These are phyloP conservation scores for Hippophae rhamnoides DNA, from an alignment of 306 rosid species.

Conservation along the genomic window DNA sequence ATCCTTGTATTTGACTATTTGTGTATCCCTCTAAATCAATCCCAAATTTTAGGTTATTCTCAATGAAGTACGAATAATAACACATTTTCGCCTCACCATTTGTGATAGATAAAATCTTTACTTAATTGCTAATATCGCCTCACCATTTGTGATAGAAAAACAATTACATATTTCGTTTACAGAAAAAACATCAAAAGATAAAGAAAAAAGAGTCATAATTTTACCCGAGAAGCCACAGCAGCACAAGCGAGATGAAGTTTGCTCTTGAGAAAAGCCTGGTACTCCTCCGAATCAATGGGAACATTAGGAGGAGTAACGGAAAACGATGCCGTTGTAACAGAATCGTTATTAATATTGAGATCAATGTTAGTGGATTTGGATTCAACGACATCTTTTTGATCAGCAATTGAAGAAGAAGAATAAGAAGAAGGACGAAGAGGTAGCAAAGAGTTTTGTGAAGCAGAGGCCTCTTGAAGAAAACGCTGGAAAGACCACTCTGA, in stretches of 20 bases:
- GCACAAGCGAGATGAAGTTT: slow-evolving; percentile 91
- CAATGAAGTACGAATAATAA: no score
- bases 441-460: slow-evolving; percentile 5
- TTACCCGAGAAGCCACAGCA: slow-evolving; percentile 77
- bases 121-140: no score
- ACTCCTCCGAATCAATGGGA: slow-evolving; percentile 48
- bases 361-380: not conserved
- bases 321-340: not conserved
- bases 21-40: no score
- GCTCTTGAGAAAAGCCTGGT: slow-evolving; percentile 67
- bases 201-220: not conserved
- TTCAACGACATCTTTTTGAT: slow-evolving; percentile 13
- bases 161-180: no score
- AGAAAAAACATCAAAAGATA: no score
- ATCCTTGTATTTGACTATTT: no score
- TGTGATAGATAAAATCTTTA: no score
- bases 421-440: slow-evolving; percentile 12
- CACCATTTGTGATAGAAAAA: no score
- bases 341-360: not conserved
- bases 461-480: slow-evolving; percentile 47
- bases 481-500: slow-evolving; percentile 92
- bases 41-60: no score
- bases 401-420: slow-evolving; percentile 28
- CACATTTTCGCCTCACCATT: no score
- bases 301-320: slow-evolving; percentile 11